Percentiles rank a stretch among this genome's conserved stretches.
Evolutionary conservation across 2,329 filamentous ascomycete species (phyloP).

Genomic region (Verruconis gallopava): DNA sequence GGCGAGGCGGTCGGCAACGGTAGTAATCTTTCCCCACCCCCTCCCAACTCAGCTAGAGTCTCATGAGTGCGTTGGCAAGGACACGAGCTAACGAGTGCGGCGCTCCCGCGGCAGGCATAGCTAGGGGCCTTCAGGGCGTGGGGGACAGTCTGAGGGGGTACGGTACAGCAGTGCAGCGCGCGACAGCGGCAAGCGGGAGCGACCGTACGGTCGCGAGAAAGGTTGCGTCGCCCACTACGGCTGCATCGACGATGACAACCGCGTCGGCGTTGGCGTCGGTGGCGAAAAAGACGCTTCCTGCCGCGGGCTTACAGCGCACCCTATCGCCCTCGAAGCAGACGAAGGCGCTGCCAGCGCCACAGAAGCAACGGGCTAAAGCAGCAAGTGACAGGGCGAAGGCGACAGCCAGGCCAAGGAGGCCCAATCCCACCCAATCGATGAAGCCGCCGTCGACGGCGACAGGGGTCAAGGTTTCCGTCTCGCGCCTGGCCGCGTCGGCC

Average conservation of each 20-base stretch:
- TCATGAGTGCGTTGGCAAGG: neutral
- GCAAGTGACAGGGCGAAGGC: too few species aligned
- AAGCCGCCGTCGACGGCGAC: neutral
- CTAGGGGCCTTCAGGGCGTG: neutral
- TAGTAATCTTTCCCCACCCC: neutral
- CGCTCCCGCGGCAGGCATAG: constrained; percentile 7
- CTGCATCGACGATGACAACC: neutral
- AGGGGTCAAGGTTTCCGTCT: neutral
- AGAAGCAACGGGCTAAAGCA: too few species aligned
- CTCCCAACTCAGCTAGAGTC: neutral
- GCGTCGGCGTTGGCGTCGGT: too few species aligned
- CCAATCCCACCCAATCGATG: too few species aligned
- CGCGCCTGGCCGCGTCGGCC: neutral
- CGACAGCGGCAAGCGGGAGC: neutral
- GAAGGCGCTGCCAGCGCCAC: too few species aligned
- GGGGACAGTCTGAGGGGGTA: constrained; percentile 5
- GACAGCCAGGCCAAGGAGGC: neutral
- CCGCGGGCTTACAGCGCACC: neutral
- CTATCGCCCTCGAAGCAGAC: neutral
- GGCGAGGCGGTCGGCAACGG: constrained; percentile 7
- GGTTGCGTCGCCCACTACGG: neutral
- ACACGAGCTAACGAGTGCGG: constrained; percentile 1
- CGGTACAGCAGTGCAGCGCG: constrained; percentile 7
- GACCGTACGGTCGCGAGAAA: neutral
- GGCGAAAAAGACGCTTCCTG: neutral